Percentiles rank a stretch among this genome's conserved stretches.
Evolutionary conservation across 2,329 filamentous ascomycete genomes (phyloP).

Genomic region (Neurospora sp.): DNA sequence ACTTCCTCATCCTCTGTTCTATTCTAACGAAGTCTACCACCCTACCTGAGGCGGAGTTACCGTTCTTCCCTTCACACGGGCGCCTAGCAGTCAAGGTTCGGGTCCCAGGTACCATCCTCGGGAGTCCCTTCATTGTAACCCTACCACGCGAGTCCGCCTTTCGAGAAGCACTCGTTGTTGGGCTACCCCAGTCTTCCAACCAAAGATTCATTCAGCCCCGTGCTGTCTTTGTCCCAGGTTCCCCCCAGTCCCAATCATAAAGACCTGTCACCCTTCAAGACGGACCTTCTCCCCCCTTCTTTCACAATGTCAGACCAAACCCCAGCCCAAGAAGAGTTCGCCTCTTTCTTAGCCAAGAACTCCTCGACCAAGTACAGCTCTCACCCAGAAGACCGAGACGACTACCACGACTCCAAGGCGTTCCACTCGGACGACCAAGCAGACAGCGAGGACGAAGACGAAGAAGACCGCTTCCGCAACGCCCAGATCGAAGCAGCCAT

Average conservation of each 20-base stretch:
- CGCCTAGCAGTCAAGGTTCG: background rate
- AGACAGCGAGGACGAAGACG: constrained; percentile 36
- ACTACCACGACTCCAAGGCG: constrained; percentile 29
- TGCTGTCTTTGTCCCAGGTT: background rate
- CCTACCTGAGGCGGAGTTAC: background rate
- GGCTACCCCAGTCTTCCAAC: background rate
- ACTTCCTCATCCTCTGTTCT: background rate
- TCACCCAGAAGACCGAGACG: constrained; percentile 51
- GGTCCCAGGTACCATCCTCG: background rate
- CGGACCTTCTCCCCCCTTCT: constrained; percentile 9
- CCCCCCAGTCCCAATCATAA: background rate
- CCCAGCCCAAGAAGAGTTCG: constrained; percentile 57
- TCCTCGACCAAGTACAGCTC: constrained; percentile 21
- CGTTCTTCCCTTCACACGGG: background rate
- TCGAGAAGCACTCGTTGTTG: background rate
- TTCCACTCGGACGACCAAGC: constrained; percentile 45
- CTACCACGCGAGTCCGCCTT: background rate
- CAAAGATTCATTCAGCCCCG: background rate
- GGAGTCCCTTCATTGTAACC: background rate
- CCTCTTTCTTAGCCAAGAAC: constrained; percentile 50
- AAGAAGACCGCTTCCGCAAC: constrained; percentile 43
- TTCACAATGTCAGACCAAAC: constrained; percentile 44
- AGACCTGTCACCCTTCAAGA: background rate
- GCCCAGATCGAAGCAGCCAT: constrained; percentile 52
- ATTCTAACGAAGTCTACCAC: background rate